These are phyloP conservation scores for Ogataea ramenticola DNA, from an alignment of 805 yeast species.

Conservation along the genomic window DNA sequence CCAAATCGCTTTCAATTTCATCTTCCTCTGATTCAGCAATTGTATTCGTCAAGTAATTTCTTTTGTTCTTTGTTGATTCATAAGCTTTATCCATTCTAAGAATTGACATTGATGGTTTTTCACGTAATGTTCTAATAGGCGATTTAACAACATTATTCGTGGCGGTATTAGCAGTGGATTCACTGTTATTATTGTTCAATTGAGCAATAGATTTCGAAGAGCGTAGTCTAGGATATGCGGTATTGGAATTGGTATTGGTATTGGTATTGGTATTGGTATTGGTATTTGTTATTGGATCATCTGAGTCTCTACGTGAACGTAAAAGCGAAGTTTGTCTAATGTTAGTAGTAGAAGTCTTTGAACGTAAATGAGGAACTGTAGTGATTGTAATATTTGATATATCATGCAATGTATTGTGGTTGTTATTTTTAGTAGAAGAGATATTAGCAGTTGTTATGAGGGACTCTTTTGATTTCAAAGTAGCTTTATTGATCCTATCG, in stretches of 20 bases:
- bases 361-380: neutral
- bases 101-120: slow-evolving; percentile 19
- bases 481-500: slow-evolving; percentile 53
- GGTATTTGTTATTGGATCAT: neutral
- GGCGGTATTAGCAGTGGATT: no score
- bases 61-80: neutral
- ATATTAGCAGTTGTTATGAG: slow-evolving; percentile 1
- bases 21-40: neutral
- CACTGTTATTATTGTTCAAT: neutral
- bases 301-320: slow-evolving; percentile 1
- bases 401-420: neutral
- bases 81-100: slow-evolving; percentile 14
- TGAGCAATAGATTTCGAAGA: slow-evolving; percentile 1
- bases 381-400: neutral
- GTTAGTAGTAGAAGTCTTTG: slow-evolving; percentile 4
- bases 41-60: neutral
- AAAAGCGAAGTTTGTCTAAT: neutral
- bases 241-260: no score
- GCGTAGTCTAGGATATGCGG: neutral
- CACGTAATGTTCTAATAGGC: slow-evolving; percentile 6
- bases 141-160: no score
- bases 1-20: neutral
- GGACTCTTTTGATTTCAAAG: slow-evolving; percentile 18
- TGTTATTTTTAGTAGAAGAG: neutral
- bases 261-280: no score